phyloP scores from a whole-genome alignment of 805 yeast species.

The Saccharomycopsis malanga region DNA sequence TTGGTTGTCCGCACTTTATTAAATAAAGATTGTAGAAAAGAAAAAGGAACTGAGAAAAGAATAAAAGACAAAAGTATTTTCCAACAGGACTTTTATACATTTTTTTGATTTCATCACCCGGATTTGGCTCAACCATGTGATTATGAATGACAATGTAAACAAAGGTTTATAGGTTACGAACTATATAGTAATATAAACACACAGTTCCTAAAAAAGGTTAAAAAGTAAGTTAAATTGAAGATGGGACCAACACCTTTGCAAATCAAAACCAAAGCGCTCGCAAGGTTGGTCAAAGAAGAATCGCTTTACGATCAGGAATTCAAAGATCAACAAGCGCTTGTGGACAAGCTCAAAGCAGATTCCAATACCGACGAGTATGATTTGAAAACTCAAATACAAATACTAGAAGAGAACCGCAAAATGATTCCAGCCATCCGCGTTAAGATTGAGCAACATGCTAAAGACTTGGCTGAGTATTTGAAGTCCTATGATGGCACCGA shows the following conservation, averaged over 20 bases:
- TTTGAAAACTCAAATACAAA: conserved; percentile 46
- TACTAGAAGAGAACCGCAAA: conserved; percentile 46
- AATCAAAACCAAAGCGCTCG: conserved; percentile 63
- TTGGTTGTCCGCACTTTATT: conserved; percentile 23
- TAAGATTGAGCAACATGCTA: conserved; percentile 38
- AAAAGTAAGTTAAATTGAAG: background rate
- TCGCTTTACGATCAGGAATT: conserved; percentile 52
- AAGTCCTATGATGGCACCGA: conserved; percentile 1
- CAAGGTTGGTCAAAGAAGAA: conserved; percentile 64
- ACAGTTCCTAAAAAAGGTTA: background rate
- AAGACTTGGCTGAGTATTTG: conserved; percentile 26
- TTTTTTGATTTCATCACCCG: no score
- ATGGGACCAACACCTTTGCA: conserved; percentile 33
- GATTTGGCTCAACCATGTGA: no score
- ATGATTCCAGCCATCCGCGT: conserved; percentile 43
- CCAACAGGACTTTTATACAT: no score
- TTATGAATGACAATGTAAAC: no score
- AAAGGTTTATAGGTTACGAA: no score
- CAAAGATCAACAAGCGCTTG: conserved; percentile 41
- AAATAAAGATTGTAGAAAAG: conserved; percentile 18
- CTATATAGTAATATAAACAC: no score
- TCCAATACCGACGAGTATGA: conserved; percentile 40
- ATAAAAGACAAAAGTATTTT: background rate
- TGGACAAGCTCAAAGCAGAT: conserved; percentile 40
- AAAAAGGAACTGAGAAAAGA: conserved; percentile 2